A percentile compares a stretch with the other conserved stretches of the same genome.
Evolutionary conservation across 768 basidiomycete species (phyloP).

Genomic region (Leccinum longicurvipes): DNA sequence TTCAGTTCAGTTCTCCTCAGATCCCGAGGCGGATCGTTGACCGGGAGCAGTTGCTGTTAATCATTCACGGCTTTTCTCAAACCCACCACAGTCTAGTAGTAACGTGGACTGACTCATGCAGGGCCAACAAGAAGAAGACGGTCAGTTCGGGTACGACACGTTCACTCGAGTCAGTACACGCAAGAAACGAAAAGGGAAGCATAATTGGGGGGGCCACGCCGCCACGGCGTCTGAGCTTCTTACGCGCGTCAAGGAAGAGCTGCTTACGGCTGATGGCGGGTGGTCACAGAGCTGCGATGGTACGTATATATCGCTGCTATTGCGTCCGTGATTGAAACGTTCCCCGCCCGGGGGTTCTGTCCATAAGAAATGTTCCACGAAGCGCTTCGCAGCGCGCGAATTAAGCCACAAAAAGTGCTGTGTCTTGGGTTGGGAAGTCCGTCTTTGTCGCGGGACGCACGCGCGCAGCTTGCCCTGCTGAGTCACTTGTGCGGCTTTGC

Average conservation of each 20-base stretch:
- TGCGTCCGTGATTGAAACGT: constrained; percentile 1
- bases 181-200: constrained; percentile 47
- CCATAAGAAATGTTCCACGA: constrained; percentile 36
- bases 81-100: neutral
- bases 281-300: constrained; percentile 59
- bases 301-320: constrained; percentile 35
- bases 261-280: constrained; percentile 42
- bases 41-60: neutral
- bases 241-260: constrained; percentile 42
- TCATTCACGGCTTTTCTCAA: neutral
- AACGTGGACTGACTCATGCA: constrained; percentile 9
- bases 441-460: constrained; percentile 54
- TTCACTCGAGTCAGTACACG: constrained; percentile 51
- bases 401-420: constrained; percentile 39
- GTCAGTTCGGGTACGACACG: constrained; percentile 40
- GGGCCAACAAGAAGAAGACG: constrained; percentile 12
- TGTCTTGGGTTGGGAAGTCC: constrained; percentile 79
- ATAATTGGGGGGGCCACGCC: constrained; percentile 26
- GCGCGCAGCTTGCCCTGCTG: constrained; percentile 68
- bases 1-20: neutral
- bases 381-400: constrained; percentile 26
- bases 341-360: constrained; percentile 2
- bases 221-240: constrained; percentile 38
- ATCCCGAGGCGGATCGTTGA: neutral
- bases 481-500: constrained; percentile 49